phyloP scores from a whole-genome alignment of 1,139 yeast species.

The Taphrina communis region DNA sequence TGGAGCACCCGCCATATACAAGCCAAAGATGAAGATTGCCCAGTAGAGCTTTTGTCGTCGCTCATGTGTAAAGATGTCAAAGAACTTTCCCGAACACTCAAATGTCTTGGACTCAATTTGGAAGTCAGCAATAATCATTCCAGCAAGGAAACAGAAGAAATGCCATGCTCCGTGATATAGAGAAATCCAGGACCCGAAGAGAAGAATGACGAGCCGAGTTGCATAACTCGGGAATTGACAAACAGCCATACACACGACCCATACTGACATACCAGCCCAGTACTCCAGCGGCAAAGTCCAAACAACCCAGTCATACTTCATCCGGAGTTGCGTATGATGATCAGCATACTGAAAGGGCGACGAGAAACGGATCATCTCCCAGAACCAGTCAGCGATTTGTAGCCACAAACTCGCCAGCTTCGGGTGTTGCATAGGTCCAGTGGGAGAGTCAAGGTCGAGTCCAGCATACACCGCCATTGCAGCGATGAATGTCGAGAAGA shows the following conservation, averaged over 20 bases:
- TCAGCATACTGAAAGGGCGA: slow-evolving; percentile 12
- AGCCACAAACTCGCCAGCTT: neutral
- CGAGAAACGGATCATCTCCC: neutral
- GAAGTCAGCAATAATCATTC: slow-evolving; percentile 31
- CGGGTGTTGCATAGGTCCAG: slow-evolving; percentile 6
- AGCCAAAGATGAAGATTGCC: slow-evolving; percentile 27
- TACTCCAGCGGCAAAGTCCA: slow-evolving; percentile 32
- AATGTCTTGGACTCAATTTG: slow-evolving; percentile 20
- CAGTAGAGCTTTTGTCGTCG: slow-evolving; percentile 8
- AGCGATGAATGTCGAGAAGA: slow-evolving; percentile 19
- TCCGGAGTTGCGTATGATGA: neutral
- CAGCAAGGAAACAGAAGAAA: slow-evolving; percentile 32
- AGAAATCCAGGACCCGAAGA: neutral
- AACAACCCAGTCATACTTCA: slow-evolving; percentile 23
- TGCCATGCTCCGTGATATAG: slow-evolving; percentile 23
- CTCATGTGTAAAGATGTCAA: slow-evolving; percentile 1
- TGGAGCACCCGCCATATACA: slow-evolving; percentile 32
- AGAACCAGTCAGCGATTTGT: slow-evolving; percentile 11
- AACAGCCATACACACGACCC: slow-evolving; percentile 22
- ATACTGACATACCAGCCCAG: slow-evolving; percentile 22
- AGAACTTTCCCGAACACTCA: neutral
- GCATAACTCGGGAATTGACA: slow-evolving; percentile 6
- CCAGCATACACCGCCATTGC: neutral
- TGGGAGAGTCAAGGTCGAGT: slow-evolving; percentile 3
- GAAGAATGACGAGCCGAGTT: neutral